Evolutionary conservation across 2,329 filamentous ascomycete species (phyloP), one percentile per base, ranked within the genome.

Genomic region (Aspergillaceae sp.): DNA sequence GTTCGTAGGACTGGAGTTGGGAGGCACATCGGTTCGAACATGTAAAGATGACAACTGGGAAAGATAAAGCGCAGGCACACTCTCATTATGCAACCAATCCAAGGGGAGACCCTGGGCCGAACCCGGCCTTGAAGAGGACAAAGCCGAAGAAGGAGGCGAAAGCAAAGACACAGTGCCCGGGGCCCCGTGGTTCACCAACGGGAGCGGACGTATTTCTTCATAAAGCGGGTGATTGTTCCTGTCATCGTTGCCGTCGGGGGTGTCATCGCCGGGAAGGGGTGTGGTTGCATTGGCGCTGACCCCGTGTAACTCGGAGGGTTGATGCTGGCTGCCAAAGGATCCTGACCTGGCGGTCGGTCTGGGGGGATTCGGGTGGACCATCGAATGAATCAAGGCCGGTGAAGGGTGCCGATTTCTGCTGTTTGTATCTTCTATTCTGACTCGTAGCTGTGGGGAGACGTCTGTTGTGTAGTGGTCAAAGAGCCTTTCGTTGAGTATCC

Each of bases 11-110:
- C 51, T 54, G 29, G 47, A 32, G 29, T 34, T 53, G 10, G 57
- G 45, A 29, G 66, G 45, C 9, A 38, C 36, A 46, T 68, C 65
- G 43, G 65, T 68, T 26, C 63, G 61, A 45, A 68, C 61, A 40
- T 67, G 61, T 5, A 68, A 57, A 10, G 61, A 56, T 4, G 63
- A 63, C 4, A 52, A 37, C 10, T 47, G 43, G 40, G 41, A 42
- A 32, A 43, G 11, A 29, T 49, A 41, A 38, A 46, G 42, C n/a
- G 42, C 35, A 29, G 51, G 44, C 10, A 45, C 29, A 26, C 42
- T 45, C 45, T 41, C 43, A 45, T 50, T 48, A 32, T 49, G 48
- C 34, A 48, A 48, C 35, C 43, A 47, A 42, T 44, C 42, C 11
- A 41, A 44, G 40, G 45, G 33, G 40, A 44, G 34, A 28, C 30